A percentile compares a stretch with the other conserved stretches of the same genome.
Evolutionary conservation across 2,329 filamentous ascomycete genomes (phyloP).

Genomic region (Fusarium odoratissimum): DNA sequence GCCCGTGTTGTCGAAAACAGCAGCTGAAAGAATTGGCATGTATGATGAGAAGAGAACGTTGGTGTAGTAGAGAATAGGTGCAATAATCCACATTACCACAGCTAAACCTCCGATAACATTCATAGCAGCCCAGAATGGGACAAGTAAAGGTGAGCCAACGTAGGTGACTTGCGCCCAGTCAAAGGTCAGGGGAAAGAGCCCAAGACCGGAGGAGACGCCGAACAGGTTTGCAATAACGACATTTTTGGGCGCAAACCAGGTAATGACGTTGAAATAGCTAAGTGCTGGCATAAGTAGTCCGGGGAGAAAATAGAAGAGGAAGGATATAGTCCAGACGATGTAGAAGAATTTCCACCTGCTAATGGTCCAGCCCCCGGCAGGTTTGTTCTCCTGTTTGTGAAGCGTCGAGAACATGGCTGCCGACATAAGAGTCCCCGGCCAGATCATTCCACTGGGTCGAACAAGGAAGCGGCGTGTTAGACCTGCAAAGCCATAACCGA

Average conservation of each 20-base stretch:
- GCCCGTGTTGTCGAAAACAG: constrained; percentile 88
- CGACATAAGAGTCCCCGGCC: constrained; percentile 89
- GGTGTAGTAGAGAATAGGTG: constrained; percentile 82
- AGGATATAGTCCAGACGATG: constrained; percentile 75
- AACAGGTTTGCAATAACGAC: constrained; percentile 90
- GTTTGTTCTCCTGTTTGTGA: constrained; percentile 85
- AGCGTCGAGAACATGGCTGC: constrained; percentile 90
- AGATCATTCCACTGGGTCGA: constrained; percentile 88
- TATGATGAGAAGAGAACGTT: constrained; percentile 85
- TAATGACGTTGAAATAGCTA: constrained; percentile 89
- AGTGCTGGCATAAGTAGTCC: constrained; percentile 85
- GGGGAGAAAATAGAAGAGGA: constrained; percentile 86
- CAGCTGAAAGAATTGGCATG: constrained; percentile 85
- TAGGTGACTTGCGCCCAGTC: constrained; percentile 93
- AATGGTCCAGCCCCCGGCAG: constrained; percentile 84
- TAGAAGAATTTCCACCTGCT: constrained; percentile 88
- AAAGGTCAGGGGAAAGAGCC: constrained; percentile 86
- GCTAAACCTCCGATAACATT: constrained; percentile 85
- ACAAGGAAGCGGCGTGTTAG: constrained; percentile 84
- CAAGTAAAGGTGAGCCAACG: constrained; percentile 85
- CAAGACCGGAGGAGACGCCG: constrained; percentile 85
- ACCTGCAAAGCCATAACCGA: constrained; percentile 88
- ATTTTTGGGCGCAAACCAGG: constrained; percentile 88
- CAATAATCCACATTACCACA: constrained; percentile 86
- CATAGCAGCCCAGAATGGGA: constrained; percentile 87